Conservation (phyloP, 2,329 filamentous ascomycete genomes). For the Tolypocladium endophyticum region DNA sequence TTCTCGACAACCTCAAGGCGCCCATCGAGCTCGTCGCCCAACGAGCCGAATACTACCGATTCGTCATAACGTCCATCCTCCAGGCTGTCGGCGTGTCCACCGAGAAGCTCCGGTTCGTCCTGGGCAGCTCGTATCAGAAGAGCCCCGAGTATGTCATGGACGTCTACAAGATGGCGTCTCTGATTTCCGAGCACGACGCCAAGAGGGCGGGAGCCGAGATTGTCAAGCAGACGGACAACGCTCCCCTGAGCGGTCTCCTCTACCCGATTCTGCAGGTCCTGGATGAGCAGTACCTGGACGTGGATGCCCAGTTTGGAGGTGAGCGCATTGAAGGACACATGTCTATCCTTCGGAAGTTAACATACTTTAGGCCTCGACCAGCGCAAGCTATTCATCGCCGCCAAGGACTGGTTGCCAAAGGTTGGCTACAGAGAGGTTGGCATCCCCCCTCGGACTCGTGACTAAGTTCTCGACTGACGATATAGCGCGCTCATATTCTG, state of each 20-base stretch:
- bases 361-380: conserved; percentile 53
- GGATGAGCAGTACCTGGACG: conserved; percentile 80
- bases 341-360: neutral
- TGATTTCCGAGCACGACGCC: conserved; percentile 69
- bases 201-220: conserved; percentile 89
- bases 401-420: conserved; percentile 75
- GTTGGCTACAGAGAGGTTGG: conserved; percentile 65
- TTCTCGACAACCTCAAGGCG: conserved; percentile 76
- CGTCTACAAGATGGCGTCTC: conserved; percentile 61
- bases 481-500: conserved; percentile 26
- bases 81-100: conserved; percentile 69
- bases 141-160: conserved; percentile 74
- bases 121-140: conserved; percentile 76
- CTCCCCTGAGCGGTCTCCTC: conserved; percentile 44
- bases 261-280: conserved; percentile 62
- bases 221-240: conserved; percentile 81
- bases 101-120: conserved; percentile 70
- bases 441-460: neutral
- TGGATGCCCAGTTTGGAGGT: conserved; percentile 82
- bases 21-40: conserved; percentile 78
- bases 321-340: neutral
- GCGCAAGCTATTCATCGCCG: conserved; percentile 78
- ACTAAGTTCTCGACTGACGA: neutral
- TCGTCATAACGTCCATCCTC: conserved; percentile 63
- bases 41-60: conserved; percentile 75